Conservation (phyloP, 306 rosid genomes). For the Mimosa pudica region DNA sequence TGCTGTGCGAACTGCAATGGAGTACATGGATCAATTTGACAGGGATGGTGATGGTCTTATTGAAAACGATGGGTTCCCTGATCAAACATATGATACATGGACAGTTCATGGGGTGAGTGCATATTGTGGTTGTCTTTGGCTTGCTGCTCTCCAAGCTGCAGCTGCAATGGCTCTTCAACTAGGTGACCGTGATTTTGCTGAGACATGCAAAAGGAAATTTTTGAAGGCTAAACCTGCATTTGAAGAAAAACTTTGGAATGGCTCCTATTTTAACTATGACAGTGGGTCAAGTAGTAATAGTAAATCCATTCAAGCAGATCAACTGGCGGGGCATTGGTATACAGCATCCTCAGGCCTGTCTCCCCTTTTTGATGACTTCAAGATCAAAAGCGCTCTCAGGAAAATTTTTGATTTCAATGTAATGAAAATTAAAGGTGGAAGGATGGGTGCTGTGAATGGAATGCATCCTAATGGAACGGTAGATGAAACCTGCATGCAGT, state of each 20-base stretch:
- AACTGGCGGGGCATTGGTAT: slow-evolving; percentile 98
- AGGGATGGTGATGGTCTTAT: slow-evolving; percentile 85
- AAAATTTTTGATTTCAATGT: slow-evolving; percentile 90
- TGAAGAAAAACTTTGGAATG: slow-evolving; percentile 93
- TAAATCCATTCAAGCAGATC: slow-evolving; percentile 97
- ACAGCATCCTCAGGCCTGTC: slow-evolving; percentile 92
- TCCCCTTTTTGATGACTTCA: slow-evolving; percentile 75
- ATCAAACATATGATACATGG: slow-evolving; percentile 98
- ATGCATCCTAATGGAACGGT: slow-evolving; percentile 94
- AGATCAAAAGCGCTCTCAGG: slow-evolving; percentile 74
- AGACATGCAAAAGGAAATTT: slow-evolving; percentile 81
- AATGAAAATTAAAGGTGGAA: slow-evolving; percentile 90
- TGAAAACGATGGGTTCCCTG: slow-evolving; percentile 97
- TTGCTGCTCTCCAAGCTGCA: slow-evolving; percentile 98
- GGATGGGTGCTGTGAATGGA: slow-evolving; percentile 98
- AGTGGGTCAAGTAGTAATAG: slow-evolving; percentile 90
- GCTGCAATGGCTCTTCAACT: slow-evolving; percentile 91
- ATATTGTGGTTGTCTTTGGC: slow-evolving; percentile 95
- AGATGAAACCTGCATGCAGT: slow-evolving; percentile 99
- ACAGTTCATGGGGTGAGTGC: slow-evolving; percentile 98
- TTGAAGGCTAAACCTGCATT: slow-evolving; percentile 85
- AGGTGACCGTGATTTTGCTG: slow-evolving; percentile 79
- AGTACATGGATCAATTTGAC: slow-evolving; percentile 91
- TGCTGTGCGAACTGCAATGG: slow-evolving; percentile 95
- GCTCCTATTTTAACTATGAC: slow-evolving; percentile 95